Base-by-base conservation (phyloP, 2,329 filamentous ascomycete species). In the Dryadomyces quercivorus region DNA sequence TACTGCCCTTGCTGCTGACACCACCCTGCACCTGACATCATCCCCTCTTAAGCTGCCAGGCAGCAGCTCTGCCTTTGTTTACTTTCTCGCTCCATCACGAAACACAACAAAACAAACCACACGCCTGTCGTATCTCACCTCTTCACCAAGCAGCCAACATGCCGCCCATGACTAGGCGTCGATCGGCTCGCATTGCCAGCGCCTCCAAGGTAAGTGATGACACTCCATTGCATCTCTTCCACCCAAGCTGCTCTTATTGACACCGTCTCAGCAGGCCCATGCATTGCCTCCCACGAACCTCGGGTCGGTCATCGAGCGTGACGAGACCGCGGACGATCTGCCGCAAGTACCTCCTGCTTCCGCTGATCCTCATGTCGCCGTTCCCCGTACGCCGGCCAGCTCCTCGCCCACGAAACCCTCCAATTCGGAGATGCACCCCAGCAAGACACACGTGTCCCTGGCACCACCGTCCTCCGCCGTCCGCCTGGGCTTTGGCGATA, bases 341-440 rank as follows among this genome's bases (percentile, higher is more conserved):
- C 42, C 42, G 16, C 42, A 10, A 16, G 59, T 60, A 55, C 59
- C 58, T 22, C 1, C 51, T 50, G 2, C 52, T 49, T n/a, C n/a
- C n/a, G 69, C 70, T 20, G 71, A 70, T 26, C 65, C 69, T 9
- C 58, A 62, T 56, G 8, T 9, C 22, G 2, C 64, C 71, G 52
- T 38, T 1, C 64, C 72, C 51, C 61, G 67, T 62, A 85, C 86
- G 1, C 89, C 89, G 5, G 76, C 75, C 44, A 80, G 80, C 43
- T 78, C 76, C 15, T 81, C 82, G 4, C 77, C 82, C 6, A 72
- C 85, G 61, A 85, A 86, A 70, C 86, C 88, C 22, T 74, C 85
- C 50, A 77, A 77, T 59, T 81, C 84, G 57, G 90, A 95, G 67
- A 96, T 96, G 91, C 91, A 96, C 66, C 92, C 92, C 9, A 87